These are phyloP conservation scores for Oryza brachyantha DNA, from an alignment of 176 grass and related monocot species.

Conservation along the genomic window DNA sequence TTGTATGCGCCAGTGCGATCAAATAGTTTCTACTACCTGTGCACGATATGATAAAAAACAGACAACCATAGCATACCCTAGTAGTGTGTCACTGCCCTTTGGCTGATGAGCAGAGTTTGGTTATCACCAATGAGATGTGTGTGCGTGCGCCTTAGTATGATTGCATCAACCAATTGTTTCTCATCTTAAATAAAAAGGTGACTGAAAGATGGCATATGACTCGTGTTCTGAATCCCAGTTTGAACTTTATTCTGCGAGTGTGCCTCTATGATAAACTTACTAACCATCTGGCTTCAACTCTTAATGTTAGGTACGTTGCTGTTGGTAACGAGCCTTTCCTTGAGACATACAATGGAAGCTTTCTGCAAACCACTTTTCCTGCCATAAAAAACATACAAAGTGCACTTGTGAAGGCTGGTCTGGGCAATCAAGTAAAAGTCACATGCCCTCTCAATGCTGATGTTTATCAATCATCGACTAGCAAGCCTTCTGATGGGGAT, in stretches of 20 bases:
- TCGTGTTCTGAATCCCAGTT: constrained; percentile 7
- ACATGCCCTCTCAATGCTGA: constrained; percentile 86
- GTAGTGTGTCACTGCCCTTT: background rate
- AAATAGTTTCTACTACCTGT: too few relatives aligned
- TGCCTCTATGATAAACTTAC: background rate
- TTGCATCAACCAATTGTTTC: background rate
- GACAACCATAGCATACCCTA: background rate
- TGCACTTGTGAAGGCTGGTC: constrained; percentile 79
- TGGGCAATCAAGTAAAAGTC: constrained; percentile 73
- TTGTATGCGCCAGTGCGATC: too few relatives aligned
- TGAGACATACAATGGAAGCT: constrained; percentile 97
- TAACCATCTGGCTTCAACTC: background rate
- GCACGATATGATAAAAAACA: too few relatives aligned
- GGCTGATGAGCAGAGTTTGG: background rate
- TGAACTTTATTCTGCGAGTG: background rate
- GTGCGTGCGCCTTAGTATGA: background rate
- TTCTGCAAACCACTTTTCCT: constrained; percentile 91
- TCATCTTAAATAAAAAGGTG: background rate
- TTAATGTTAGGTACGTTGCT: constrained; percentile 73
- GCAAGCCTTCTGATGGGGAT: constrained; percentile 84
- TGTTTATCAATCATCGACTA: constrained; percentile 58
- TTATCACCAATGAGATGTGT: background rate
- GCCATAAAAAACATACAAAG: constrained; percentile 77
- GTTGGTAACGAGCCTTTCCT: constrained; percentile 98
- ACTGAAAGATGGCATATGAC: background rate